Base-by-base conservation (phyloP, 2,329 filamentous ascomycete species). In the Colletotrichum truncatum region DNA sequence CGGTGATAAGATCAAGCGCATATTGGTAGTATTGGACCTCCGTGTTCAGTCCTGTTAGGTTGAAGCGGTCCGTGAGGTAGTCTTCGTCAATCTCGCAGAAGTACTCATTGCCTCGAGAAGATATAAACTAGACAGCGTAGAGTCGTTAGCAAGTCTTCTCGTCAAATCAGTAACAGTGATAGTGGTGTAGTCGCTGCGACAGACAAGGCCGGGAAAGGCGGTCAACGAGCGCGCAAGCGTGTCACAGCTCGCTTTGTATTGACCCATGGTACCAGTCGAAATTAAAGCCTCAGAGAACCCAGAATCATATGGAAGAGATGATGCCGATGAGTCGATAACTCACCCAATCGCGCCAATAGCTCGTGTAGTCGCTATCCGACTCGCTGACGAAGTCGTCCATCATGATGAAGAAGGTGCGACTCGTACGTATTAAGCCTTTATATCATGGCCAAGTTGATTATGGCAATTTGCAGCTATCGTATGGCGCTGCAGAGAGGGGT, bases 21-120 rank as follows among this genome's bases (percentile, higher is more conserved):
- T 99, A 98, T 80, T 99, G 96, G 75, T 99, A 99, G 84, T 98
- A 98, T 75, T 97, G 93, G 12, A 99, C 96, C 77, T 99, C 96
- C 34, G 93, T 95, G 81, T 98, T 98, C 53, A 99, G 87, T 36
- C 96, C 96, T 1, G 96, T 99, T 67, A 99, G 85, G 81, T 99
- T 99, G 87, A 99, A 99, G 53, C 96, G 91, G 78, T 99, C 96
- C 54, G 94, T 98, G 48, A 99, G 87, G 80, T 99, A 99, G 74
- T 99, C 96, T 78, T 99, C 96, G 80, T 99, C 96, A 74, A 99
- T 98, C 77, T 99, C 96, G 87, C 96, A 99, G 75, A 98, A 99
- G 81, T 99, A 99, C 78, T 99, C 96, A 81, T 99, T 98, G 70
- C 96, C 96, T 60, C 96, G 89, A 6, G 94, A 97, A 4, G 95